phyloP scores from a whole-genome alignment of 1,139 yeast genomes.

The Pichia sp. region DNA sequence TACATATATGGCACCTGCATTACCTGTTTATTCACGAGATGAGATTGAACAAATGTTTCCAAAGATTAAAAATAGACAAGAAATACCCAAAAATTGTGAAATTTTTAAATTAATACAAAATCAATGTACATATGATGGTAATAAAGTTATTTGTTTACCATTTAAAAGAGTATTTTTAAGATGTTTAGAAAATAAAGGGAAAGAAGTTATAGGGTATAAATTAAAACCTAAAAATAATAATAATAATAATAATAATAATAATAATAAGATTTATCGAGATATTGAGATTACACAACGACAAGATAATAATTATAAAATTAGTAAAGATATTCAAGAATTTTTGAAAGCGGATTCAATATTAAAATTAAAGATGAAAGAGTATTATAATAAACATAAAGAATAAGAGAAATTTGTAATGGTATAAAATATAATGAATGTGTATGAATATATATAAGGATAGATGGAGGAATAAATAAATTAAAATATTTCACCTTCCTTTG shows the following conservation, averaged over 20 bases:
- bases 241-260: slow-evolving; percentile 9
- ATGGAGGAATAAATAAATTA: neutral
- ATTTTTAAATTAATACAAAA: slow-evolving; percentile 27
- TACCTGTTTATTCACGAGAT: slow-evolving; percentile 28
- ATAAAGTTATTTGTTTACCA: slow-evolving; percentile 29
- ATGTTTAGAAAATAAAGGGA: slow-evolving; percentile 23
- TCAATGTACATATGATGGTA: slow-evolving; percentile 32
- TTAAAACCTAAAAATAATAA: slow-evolving; percentile 21
- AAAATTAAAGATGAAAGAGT: slow-evolving; percentile 24
- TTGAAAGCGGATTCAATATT: slow-evolving; percentile 27
- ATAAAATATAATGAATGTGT: neutral
- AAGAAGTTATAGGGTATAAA: slow-evolving; percentile 26
- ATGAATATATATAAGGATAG: too few species aligned
- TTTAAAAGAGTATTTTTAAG: slow-evolving; percentile 30
- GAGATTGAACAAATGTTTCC: slow-evolving; percentile 25
- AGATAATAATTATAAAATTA: slow-evolving; percentile 25
- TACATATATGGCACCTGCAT: slow-evolving; percentile 28
- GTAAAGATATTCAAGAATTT: slow-evolving; percentile 18
- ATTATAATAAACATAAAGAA: slow-evolving; percentile 19
- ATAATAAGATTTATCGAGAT: slow-evolving; percentile 19
- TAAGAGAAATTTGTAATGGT: neutral
- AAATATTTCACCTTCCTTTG: slow-evolving; percentile 78
- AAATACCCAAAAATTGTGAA: slow-evolving; percentile 20
- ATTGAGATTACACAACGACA: slow-evolving; percentile 27
- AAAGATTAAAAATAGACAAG: slow-evolving; percentile 7